Base-by-base conservation (phyloP, 768 basidiomycete species). In the Glaciozyma martinii region DNA sequence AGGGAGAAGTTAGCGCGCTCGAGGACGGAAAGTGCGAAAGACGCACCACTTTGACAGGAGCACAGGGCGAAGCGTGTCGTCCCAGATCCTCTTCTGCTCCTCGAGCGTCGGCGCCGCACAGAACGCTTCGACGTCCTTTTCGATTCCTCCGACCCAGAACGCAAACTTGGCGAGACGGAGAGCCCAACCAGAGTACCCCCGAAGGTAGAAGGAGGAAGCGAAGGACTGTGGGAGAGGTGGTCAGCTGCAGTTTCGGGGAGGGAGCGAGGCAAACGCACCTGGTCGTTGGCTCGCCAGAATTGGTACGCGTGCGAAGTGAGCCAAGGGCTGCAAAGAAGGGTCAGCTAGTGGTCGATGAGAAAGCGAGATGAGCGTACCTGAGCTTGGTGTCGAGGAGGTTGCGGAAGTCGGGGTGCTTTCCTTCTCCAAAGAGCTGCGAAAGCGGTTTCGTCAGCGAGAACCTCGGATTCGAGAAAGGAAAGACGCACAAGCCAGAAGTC, bases 281-380 rank as follows among this genome's bases (percentile, higher is more conserved):
- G 71, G 60, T 79, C 78, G 70, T 88, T 85, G 70, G 83, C 21
- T 7, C 82, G 80, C 88, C 88, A 89, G 77, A 87, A 88, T 64
- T 86, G 84, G 76, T 86, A 88, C 2, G 87, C 86, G 65, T 80
- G 80, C 23, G 85, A 85, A 30, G 87, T 87, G 23, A 89, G 80
- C 70, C 82, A 79, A 0, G 88, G 87, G 37, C 37, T 40, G 37
- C 37, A 13, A 40, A 40, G 37, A 40, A 13, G 37, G 0, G 86
- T 81, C 47, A 89, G 78, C 66, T 80, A 80, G 59, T 77, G 78
- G 70, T 85, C 84, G 60, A 88, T 79, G 3, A 88, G 77, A 0
- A 75, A 66, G 56, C 82, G 81, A 81, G 78, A 0, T 85, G 85
- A 13, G 12, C 37, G 7, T 40, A 40, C 0, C 85, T 80, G 44